Base-by-base conservation (phyloP, 371 early-diverging fungal species). In the Mortierella sp. region DNA sequence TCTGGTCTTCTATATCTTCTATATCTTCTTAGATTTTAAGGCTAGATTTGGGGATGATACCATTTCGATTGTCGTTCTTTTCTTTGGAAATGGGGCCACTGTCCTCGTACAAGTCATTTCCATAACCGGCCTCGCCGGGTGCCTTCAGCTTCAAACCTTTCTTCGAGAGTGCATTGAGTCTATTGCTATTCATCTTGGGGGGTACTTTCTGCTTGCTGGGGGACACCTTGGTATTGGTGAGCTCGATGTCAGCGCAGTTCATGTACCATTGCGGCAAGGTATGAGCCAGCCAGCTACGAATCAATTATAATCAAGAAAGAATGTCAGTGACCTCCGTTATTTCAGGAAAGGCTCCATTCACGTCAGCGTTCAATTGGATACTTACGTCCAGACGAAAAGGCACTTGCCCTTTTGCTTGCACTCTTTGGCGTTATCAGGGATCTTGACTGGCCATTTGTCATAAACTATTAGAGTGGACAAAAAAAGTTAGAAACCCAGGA, bases 261-360 rank as follows among this genome's bases (percentile, higher is more conserved):
- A 83, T 83, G 83, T 93, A 93, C 56, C 82, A 91, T 78, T 91
- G 91, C 34, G 89, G 86, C 59, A 87, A 80, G n/a, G 86, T 89
- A n/a, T 79, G 67, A 41, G 87, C 87, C 54, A 89, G 90, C 90
- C 90, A 92, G 18, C 86, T 68, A 41, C 14, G 34, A 10, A 34
- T 34, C 34, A 34, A 34, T 34, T 34, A 10, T 4, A 34, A 34
- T 43, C 13, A 19, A 39, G 23, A 30, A 23, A 26, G 41, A 7
- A 19, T 26, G 10, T 49, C 6, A 31, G 21, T 9, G n/a, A 8
- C n/a, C 14, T 58, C 8, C 5, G 5, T 50, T 19, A 26, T 24
- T 41, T 42, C 4, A 18, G 45, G 38, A 6, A 16, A 14, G 10
- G 14, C n/a, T 13, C n/a, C n/a, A n/a, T n/a, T n/a, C n/a, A n/a